Percentiles rank a stretch among this genome's conserved stretches.
Conservation (phyloP, 2,329 filamentous ascomycete genomes). For the Macroventuria anomochaeta region DNA sequence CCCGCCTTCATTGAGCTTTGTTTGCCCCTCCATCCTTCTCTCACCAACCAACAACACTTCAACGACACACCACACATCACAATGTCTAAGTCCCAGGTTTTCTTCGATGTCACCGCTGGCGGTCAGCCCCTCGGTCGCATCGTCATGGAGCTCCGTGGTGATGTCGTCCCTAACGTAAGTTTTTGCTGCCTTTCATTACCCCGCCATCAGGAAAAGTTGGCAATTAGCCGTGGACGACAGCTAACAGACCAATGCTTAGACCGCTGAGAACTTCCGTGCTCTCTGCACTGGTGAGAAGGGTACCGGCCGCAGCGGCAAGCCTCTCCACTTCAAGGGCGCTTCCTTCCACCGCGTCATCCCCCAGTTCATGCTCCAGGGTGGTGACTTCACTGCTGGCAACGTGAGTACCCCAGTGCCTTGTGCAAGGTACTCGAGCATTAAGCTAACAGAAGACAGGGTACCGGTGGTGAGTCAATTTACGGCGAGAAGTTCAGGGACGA, state of each 20-base stretch:
- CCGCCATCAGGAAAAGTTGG: conserved; percentile 27
- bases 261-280: conserved; percentile 91
- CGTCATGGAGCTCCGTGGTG: conserved; percentile 73
- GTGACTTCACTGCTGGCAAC: conserved; percentile 93
- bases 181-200: conserved; percentile 18
- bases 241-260: conserved; percentile 57
- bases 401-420: conserved; percentile 60
- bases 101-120: conserved; percentile 89
- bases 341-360: conserved; percentile 96
- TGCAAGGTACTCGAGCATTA: background rate
- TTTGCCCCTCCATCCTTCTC: conserved; percentile 15
- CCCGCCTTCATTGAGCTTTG: conserved; percentile 13
- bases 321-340: conserved; percentile 89
- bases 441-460: conserved; percentile 29
- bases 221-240: background rate
- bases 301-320: conserved; percentile 78
- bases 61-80: conserved; percentile 26
- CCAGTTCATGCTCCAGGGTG: conserved; percentile 97
- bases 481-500: conserved; percentile 96
- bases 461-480: conserved; percentile 95
- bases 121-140: conserved; percentile 75
- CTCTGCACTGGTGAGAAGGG: conserved; percentile 97
- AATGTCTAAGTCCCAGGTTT: conserved; percentile 70
- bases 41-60: conserved; percentile 23
- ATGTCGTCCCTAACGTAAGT: conserved; percentile 70